Evolutionary conservation across 805 yeast species (phyloP).

Genomic region (Schizosaccharomyces octosporus): DNA sequence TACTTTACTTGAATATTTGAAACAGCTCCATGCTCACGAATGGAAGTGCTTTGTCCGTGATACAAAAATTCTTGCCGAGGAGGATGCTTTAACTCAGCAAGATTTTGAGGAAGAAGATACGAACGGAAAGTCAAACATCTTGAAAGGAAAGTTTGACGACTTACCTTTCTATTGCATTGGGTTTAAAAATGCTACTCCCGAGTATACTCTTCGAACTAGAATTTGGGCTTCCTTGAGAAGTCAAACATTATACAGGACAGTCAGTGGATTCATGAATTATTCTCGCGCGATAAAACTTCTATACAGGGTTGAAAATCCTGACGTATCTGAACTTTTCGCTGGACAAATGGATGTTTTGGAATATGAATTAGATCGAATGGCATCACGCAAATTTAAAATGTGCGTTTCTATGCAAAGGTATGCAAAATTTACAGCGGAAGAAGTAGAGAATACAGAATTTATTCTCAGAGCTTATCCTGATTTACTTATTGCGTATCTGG

Average conservation of each 20-base stretch:
- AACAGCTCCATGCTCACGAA: slow-evolving; percentile 85
- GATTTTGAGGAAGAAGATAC: slow-evolving; percentile 18
- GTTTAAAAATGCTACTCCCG: slow-evolving; percentile 92
- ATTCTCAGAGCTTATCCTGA: slow-evolving; percentile 54
- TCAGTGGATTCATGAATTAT: slow-evolving; percentile 95
- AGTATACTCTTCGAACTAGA: slow-evolving; percentile 81
- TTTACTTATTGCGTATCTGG: slow-evolving; percentile 61
- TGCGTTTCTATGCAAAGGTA: slow-evolving; percentile 74
- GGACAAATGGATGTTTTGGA: slow-evolving; percentile 94
- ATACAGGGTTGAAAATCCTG: slow-evolving; percentile 86
- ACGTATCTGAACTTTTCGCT: slow-evolving; percentile 90
- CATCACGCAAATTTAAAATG: slow-evolving; percentile 54
- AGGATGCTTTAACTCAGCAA: slow-evolving; percentile 37
- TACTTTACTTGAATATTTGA: slow-evolving; percentile 80
- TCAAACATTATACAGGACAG: slow-evolving; percentile 88
- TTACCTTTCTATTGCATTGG: slow-evolving; percentile 89
- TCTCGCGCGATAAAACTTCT: slow-evolving; percentile 84
- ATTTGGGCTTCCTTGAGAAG: slow-evolving; percentile 97
- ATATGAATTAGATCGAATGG: slow-evolving; percentile 71
- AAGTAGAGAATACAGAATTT: slow-evolving; percentile 40
- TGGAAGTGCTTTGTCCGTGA: slow-evolving; percentile 96
- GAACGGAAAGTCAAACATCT: slow-evolving; percentile 47
- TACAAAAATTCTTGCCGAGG: slow-evolving; percentile 84
- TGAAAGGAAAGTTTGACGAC: slow-evolving; percentile 48
- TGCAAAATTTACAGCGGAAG: slow-evolving; percentile 37